Conservation (phyloP, 306 rosid genomes). For the Dryas octopetala region DNA sequence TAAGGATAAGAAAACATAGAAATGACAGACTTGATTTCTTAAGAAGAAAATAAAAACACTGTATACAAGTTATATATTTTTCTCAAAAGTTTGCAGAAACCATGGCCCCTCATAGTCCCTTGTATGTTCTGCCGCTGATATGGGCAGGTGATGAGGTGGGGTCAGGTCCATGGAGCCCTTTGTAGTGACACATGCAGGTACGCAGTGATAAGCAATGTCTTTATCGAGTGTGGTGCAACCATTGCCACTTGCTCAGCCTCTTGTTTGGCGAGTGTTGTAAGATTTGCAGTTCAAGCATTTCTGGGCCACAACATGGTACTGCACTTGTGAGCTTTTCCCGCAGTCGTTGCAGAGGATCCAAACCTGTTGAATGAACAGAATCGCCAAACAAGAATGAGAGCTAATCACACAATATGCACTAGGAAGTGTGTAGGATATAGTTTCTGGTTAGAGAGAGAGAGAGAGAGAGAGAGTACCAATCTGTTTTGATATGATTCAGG, state of each 20-base stretch:
- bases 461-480: slow-evolving; percentile 39
- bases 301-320: slow-evolving; percentile 71
- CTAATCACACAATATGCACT: not conserved
- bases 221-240: not conserved
- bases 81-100: not conserved
- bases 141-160: not conserved
- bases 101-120: not conserved
- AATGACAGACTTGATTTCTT: too few relatives aligned
- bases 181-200: not conserved
- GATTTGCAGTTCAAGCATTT: slow-evolving; percentile 80
- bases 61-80: too few relatives aligned
- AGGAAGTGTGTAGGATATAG: not conserved
- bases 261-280: slow-evolving; percentile 75
- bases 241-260: slow-evolving; percentile 54
- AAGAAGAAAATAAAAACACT: too few relatives aligned
- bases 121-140: not conserved
- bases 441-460: not conserved
- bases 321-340: slow-evolving; percentile 55
- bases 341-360: slow-evolving; percentile 94
- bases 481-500: slow-evolving; percentile 60
- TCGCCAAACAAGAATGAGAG: not conserved
- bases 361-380: slow-evolving; percentile 40
- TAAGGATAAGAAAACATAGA: too few relatives aligned
- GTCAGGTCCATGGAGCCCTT: not conserved
- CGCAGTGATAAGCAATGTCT: not conserved